Conservation (phyloP, 352 stramenopile species). For the Globisporangium sylvaticum region DNA sequence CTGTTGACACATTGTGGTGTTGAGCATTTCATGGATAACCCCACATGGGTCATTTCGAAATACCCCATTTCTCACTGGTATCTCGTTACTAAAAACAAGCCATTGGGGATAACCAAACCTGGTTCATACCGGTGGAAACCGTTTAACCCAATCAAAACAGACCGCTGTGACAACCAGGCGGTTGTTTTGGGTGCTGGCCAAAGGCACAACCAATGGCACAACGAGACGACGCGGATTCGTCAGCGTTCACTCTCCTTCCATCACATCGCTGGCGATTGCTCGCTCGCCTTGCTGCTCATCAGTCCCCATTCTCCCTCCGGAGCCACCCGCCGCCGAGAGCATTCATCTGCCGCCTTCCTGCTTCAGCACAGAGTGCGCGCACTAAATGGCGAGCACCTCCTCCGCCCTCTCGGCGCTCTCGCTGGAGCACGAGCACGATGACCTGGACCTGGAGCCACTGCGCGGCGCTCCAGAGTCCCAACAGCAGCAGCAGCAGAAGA, state of each 20-base stretch:
- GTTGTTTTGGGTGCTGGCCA: no score
- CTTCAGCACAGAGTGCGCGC: not conserved
- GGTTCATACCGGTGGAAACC: not conserved
- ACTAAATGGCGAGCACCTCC: not conserved
- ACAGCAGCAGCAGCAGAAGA: not conserved
- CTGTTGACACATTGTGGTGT: no score
- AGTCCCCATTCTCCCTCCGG: not conserved
- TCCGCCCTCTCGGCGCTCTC: constrained; percentile 3
- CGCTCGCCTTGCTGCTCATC: no score
- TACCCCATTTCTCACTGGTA: no score
- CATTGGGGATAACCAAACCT: not conserved
- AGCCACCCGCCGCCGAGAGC: not conserved
- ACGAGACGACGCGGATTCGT: constrained; percentile 1
- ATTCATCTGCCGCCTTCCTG: not conserved
- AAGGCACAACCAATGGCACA: no score
- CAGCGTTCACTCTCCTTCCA: not conserved
- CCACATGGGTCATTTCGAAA: no score
- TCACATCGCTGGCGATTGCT: not conserved
- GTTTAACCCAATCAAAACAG: not conserved
- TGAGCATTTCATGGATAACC: no score
- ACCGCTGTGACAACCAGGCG: not conserved
- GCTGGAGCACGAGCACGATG: not conserved
- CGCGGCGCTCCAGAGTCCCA: not conserved
- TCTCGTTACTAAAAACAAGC: no score
- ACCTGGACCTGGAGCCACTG: not conserved